Evolutionary conservation across 179 eudicot genomes (phyloP).

Genomic region (Beta corolliflora): DNA sequence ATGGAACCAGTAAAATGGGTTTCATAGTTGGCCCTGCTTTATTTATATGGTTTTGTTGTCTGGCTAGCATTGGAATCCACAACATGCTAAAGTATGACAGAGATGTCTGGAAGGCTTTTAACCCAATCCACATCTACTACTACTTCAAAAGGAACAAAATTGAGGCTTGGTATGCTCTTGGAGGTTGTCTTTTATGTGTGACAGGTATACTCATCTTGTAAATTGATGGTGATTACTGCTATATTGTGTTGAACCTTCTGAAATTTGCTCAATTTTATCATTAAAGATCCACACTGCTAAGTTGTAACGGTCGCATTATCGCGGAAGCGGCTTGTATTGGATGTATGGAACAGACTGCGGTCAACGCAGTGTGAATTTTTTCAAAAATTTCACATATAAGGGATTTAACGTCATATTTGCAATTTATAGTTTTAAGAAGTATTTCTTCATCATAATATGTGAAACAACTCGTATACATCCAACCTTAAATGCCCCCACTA

Average conservation of each 20-base stretch:
- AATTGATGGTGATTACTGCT: not conserved
- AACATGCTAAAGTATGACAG: slow-evolving; percentile 76
- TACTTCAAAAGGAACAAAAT: slow-evolving; percentile 78
- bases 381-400: no score
- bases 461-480: no score
- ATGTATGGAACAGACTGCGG: no score
- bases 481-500: no score
- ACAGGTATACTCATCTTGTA: slow-evolving; percentile 59
- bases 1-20: slow-evolving; percentile 98
- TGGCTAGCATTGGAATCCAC: slow-evolving; percentile 87
- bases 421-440: no score
- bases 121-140: slow-evolving; percentile 89
- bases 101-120: slow-evolving; percentile 82
- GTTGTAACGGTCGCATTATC: no score
- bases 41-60: slow-evolving; percentile 92
- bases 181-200: slow-evolving; percentile 93
- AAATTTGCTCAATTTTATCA: not conserved
- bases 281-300: not conserved
- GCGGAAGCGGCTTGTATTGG: no score
- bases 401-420: no score
- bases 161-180: slow-evolving; percentile 94
- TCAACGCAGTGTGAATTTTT: no score
- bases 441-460: no score
- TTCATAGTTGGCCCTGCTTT: slow-evolving; percentile 93
- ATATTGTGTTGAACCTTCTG: not conserved